Base-by-base conservation (phyloP, 345 rosid genomes). In the Citrus reticulata region DNA sequence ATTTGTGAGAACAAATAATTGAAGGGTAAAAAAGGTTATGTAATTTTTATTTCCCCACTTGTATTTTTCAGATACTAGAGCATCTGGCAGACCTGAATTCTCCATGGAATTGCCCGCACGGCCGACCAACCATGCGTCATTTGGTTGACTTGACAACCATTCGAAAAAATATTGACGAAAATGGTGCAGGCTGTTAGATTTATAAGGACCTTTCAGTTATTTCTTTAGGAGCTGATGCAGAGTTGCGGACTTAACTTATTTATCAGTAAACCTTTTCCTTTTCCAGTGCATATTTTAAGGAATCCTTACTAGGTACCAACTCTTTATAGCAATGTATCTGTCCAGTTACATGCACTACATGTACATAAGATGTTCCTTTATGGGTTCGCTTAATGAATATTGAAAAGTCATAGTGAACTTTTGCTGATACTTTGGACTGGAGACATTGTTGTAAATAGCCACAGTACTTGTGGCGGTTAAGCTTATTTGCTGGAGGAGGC, bases 31-130 rank as follows among this genome's bases (percentile, higher is more conserved):
- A 25, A 34, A 51, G 11, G 77, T 75, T 58, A 59, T 4, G 30
- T 39, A 39, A 24, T 59, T 60, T 70, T 40, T 70, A 1, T 66
- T 73, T 25, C 6, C 14, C 51, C 16, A 0, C n/a, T 24, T 42
- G 25, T 49, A 46, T 25, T 59, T 71, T 57, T 67, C 90, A 96
- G 99, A 93, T 96, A 85, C 83, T 96, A 0, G 88, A 85, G 82
- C 97, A 90, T 87, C 85, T 96, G 80, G 94, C 91, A 65, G 93
- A 81, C 34, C 87, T 96, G 74, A 94, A 87, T 65, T 96, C 99
- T 55, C 99, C 98, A n/a, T 96, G 98, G 98, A 96, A 96, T 84
- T 96, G 97, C 81, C 99, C 99, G 2, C 99, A 96, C 30, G 99
- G 99, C 72, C 88, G 99, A 80, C 99, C 99, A 57, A 96, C 99